Conservation (phyloP, 2,329 filamentous ascomycete genomes). For the Eurotiales sp. region DNA sequence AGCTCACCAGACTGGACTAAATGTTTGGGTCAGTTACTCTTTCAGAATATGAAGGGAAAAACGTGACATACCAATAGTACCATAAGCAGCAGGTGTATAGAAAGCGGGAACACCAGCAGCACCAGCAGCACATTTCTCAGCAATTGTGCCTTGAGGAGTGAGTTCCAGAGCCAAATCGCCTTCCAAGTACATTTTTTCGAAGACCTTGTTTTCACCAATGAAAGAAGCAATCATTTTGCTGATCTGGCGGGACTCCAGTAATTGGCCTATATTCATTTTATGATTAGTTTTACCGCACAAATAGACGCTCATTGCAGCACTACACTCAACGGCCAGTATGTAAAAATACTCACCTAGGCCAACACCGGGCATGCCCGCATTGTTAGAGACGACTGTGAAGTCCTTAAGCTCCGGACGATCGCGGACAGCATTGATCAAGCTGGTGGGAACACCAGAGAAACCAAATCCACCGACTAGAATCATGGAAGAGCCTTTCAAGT, state of each 20-base stretch:
- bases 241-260: slow-evolving; percentile 69
- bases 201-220: slow-evolving; percentile 77
- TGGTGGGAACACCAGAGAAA: slow-evolving; percentile 57
- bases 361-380: slow-evolving; percentile 67
- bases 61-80: slow-evolving; percentile 56
- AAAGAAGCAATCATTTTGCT: slow-evolving; percentile 72
- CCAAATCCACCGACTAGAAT: slow-evolving; percentile 76
- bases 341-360: slow-evolving; percentile 60
- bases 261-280: slow-evolving; percentile 54
- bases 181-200: slow-evolving; percentile 81
- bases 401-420: slow-evolving; percentile 53
- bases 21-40: neutral
- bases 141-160: slow-evolving; percentile 83
- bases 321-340: neutral
- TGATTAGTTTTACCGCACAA: too few species aligned
- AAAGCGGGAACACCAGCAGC: slow-evolving; percentile 87
- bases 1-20: slow-evolving; percentile 46
- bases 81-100: slow-evolving; percentile 74
- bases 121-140: slow-evolving; percentile 78
- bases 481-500: slow-evolving; percentile 65
- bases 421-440: slow-evolving; percentile 61
- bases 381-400: slow-evolving; percentile 79
- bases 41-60: neutral
- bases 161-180: slow-evolving; percentile 84
- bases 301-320: too few species aligned